Conservation (phyloP, 495 filamentous ascomycete species). For the Massariosphaeria phaeospora region DNA sequence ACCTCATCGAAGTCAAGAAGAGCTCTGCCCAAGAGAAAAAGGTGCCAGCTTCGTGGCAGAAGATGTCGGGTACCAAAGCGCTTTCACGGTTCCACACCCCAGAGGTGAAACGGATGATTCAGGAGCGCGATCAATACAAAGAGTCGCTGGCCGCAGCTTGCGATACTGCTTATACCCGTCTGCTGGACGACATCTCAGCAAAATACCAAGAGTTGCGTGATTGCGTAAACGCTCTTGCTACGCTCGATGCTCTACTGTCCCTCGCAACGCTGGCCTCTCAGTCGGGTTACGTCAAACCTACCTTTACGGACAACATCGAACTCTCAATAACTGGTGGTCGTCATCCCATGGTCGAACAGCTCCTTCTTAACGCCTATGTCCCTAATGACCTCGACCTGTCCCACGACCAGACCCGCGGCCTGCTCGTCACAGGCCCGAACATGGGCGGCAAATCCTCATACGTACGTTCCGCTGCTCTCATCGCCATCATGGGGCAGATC, state of each 20-base stretch:
- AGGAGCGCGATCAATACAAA: constrained; percentile 90
- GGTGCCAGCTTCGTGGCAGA: constrained; percentile 89
- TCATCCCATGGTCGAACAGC: constrained; percentile 94
- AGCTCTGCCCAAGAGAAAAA: constrained; percentile 58
- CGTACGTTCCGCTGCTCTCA: constrained; percentile 84
- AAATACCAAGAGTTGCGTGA: constrained; percentile 88
- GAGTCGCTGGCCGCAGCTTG: constrained; percentile 89
- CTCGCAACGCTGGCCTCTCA: constrained; percentile 76
- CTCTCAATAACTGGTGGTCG: constrained; percentile 72
- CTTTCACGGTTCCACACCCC: constrained; percentile 92
- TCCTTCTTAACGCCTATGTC: constrained; percentile 81
- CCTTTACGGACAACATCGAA: constrained; percentile 63
- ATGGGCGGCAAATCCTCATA: constrained; percentile 98
- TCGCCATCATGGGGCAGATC: constrained; percentile 90
- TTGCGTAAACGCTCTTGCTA: constrained; percentile 76
- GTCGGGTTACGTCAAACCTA: constrained; percentile 86
- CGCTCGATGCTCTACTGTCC: constrained; percentile 84
- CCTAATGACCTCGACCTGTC: constrained; percentile 77
- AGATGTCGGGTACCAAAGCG: constrained; percentile 91
- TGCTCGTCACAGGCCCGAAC: constrained; percentile 93
- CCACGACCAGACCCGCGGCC: constrained; percentile 55
- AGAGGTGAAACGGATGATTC: constrained; percentile 72
- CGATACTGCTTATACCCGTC: constrained; percentile 68
- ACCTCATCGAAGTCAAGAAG: constrained; percentile 87
- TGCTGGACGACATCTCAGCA: constrained; percentile 67